These are phyloP conservation scores for Cydonia oblonga DNA, from an alignment of 331 rosid species.

Conservation along the genomic window DNA sequence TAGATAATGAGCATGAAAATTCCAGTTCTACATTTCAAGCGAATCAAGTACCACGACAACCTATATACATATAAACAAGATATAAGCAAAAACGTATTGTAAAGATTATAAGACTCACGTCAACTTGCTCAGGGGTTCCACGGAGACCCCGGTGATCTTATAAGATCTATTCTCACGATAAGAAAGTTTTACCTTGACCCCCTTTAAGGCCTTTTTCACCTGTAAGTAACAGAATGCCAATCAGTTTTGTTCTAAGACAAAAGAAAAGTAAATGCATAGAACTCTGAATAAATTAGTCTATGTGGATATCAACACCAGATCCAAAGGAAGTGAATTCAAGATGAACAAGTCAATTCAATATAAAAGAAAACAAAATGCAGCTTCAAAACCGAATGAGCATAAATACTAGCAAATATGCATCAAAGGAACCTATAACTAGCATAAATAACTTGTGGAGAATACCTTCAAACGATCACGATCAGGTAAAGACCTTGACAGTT, in stretches of 20 bases:
- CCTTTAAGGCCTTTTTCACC: slow-evolving; percentile 42
- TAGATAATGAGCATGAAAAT: not conserved
- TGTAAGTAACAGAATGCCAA: slow-evolving; percentile 7
- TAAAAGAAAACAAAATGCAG: not conserved
- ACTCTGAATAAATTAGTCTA: not conserved
- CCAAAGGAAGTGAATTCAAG: not conserved
- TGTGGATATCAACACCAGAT: not conserved
- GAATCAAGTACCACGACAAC: not conserved
- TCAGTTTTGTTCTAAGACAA: not conserved
- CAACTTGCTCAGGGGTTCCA: slow-evolving; percentile 27
- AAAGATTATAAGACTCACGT: slow-evolving; percentile 26
- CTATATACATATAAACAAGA: not conserved
- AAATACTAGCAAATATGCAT: not conserved
- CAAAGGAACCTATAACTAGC: not conserved
- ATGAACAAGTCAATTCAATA: not conserved
- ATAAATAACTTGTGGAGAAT: not conserved
- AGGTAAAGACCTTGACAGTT: slow-evolving; percentile 24
- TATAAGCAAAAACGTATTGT: not conserved
- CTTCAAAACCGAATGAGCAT: not conserved
- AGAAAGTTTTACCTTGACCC: slow-evolving; percentile 27
- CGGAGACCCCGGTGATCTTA: slow-evolving; percentile 37
- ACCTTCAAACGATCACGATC: slow-evolving; percentile 60
- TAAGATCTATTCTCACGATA: slow-evolving; percentile 13
- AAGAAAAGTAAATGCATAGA: not conserved
- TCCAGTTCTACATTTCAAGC: not conserved